These are phyloP conservation scores for Yamadazyma aaseri DNA, from an alignment of 1,139 yeast species.

Conservation along the genomic window DNA sequence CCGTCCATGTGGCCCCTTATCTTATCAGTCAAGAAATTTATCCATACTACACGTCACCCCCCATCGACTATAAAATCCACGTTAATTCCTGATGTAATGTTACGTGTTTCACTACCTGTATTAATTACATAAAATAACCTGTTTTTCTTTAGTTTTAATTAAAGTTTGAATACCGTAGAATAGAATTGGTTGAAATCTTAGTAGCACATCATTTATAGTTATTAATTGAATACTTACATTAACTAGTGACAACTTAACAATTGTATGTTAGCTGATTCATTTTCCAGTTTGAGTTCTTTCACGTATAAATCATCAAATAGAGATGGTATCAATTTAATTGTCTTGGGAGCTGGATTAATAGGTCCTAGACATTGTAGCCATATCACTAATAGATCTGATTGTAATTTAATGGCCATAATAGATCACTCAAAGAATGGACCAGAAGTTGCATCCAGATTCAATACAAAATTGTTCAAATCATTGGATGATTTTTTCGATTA, in stretches of 20 bases:
- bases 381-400: conserved; percentile 22
- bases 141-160: no score
- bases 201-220: no score
- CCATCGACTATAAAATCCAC: conserved; percentile 1
- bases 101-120: no score
- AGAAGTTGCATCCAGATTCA: conserved; percentile 28
- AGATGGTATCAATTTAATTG: conserved; percentile 11
- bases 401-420: conserved; percentile 31
- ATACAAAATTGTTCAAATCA: conserved; percentile 26
- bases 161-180: no score
- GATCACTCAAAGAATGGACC: conserved; percentile 44
- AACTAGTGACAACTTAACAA: background rate
- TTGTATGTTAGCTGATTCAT: background rate
- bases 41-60: background rate
- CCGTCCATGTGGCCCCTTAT: conserved; percentile 3
- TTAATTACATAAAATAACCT: no score
- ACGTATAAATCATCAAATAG: background rate
- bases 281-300: background rate
- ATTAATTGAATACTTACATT: no score
- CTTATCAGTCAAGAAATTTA: conserved; percentile 4
- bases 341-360: conserved; percentile 39
- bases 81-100: no score
- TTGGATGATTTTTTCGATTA: conserved; percentile 29
- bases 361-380: conserved; percentile 45
- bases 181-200: no score